phyloP scores from a whole-genome alignment of 1,139 yeast species.

The Kodamaea plutei region DNA sequence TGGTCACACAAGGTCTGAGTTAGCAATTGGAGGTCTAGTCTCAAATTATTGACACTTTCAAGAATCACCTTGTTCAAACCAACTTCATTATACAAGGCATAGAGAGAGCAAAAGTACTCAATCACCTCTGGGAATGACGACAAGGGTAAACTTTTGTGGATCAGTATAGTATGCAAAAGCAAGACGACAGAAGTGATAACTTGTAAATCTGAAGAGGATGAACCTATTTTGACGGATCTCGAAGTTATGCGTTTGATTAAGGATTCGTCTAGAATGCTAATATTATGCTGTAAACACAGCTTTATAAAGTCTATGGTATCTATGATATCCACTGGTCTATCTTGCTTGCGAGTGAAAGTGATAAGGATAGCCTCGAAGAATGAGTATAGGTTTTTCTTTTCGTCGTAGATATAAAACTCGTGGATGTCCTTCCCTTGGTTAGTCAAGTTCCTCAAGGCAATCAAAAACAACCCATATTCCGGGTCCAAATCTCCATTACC shows the following conservation, averaged over 20 bases:
- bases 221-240: conserved; percentile 35
- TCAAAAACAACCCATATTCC: conserved; percentile 50
- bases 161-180: conserved; percentile 42
- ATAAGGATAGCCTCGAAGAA: conserved; percentile 21
- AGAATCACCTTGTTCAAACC: conserved; percentile 36
- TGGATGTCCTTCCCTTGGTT: conserved; percentile 58
- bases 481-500: conserved; percentile 34
- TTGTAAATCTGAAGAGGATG: conserved; percentile 35
- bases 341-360: not conserved
- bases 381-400: conserved; percentile 37
- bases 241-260: conserved; percentile 33
- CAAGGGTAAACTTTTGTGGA: conserved; percentile 47
- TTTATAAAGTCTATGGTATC: conserved; percentile 34
- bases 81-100: conserved; percentile 41
- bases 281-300: conserved; percentile 48
- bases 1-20: conserved; percentile 22
- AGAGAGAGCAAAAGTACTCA: conserved; percentile 48
- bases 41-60: conserved; percentile 25
- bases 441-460: conserved; percentile 51
- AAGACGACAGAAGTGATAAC: conserved; percentile 43
- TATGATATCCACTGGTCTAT: conserved; percentile 10
- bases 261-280: conserved; percentile 39
- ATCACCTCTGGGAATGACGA: conserved; percentile 34
- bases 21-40: conserved; percentile 18
- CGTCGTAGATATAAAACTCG: conserved; percentile 51